Percentiles rank a stretch among this genome's conserved stretches.
phyloP scores from a whole-genome alignment of 176 grass and related monocot genomes.

The Eragrostis nindensis region DNA sequence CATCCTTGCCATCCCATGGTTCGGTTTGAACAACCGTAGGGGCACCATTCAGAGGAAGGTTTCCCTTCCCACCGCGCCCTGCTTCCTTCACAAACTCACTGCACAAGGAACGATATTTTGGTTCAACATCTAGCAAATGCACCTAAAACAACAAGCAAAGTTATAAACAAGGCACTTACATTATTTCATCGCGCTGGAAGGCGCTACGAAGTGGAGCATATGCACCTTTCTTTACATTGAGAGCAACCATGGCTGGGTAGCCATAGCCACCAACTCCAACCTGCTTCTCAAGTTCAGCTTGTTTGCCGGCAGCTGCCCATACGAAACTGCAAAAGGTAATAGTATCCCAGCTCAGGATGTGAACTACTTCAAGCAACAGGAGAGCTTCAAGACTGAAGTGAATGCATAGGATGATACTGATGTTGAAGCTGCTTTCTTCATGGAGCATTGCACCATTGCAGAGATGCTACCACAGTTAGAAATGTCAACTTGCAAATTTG shows the following conservation, averaged over 20 bases:
- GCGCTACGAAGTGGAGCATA: slow-evolving; percentile 85
- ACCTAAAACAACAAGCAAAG: not conserved
- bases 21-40: slow-evolving; percentile 63
- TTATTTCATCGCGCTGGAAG: slow-evolving; percentile 80
- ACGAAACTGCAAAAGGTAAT: slow-evolving; percentile 75
- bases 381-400: not conserved
- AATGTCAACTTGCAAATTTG: not conserved
- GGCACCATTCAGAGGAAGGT: slow-evolving; percentile 66
- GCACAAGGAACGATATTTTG: slow-evolving; percentile 9
- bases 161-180: slow-evolving; percentile 47
- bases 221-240: slow-evolving; percentile 90
- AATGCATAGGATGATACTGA: not conserved
- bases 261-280: slow-evolving; percentile 98
- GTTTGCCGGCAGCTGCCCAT: slow-evolving; percentile 87
- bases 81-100: slow-evolving; percentile 97
- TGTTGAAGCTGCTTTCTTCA: not conserved
- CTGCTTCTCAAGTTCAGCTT: slow-evolving; percentile 80
- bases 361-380: slow-evolving; percentile 11
- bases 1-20: slow-evolving; percentile 98
- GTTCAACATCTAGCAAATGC: slow-evolving; percentile 11
- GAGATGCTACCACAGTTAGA: not conserved
- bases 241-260: slow-evolving; percentile 95
- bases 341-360: slow-evolving; percentile 19
- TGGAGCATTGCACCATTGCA: not conserved
- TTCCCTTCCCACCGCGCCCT: slow-evolving; percentile 86